Base-by-base conservation (phyloP, 257 asterid species). In the Rubia yunnanensis region DNA sequence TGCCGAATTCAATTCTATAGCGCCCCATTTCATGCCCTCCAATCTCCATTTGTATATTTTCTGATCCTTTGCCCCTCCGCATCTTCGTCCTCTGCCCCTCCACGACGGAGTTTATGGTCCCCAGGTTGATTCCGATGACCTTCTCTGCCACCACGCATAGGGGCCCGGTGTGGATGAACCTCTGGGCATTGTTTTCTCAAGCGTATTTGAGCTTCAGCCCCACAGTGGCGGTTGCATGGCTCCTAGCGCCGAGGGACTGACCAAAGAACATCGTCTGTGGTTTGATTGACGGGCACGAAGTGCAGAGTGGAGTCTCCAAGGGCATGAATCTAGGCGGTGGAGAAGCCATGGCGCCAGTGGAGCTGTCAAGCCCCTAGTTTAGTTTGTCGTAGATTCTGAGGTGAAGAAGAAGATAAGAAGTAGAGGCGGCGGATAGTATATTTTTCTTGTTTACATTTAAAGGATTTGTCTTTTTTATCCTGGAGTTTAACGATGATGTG, bases 51-150 rank as follows among this genome's bases (percentile, higher is more conserved):
- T n/a, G n/a, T n/a, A n/a, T n/a, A n/a, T n/a, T n/a, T n/a, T n/a
- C n/a, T n/a, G n/a, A n/a, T 89, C 28, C 97, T 65, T 79, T 87
- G 95, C 22, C 97, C 97, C 76, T 89, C 97, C 0, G 91, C 91
- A 63, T 87, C 79, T 89, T 89, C 97, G 48, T 95, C 97, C 58
- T 89, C 97, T 95, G 87, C 87, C 0, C 97, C 30, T 94, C 97
- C 61, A 89, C 97, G 0, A 95, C 97, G 0, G 97, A 89, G 58
- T 89, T 89, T 5, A 95, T 89, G 5, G 97, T 89, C 31, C 97
- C 97, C 60, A 89, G 73, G 58, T 89, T 95, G 72, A 89, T 89
- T 52, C 97, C 97, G 26, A 87, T 95, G 34, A 87, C 95, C 68
- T 89, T 89, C 81, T 89, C 97, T 46, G 95, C 89, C 24, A 87